A percentile compares a stretch with the other conserved stretches of the same genome.
Evolutionary conservation across 2,329 filamentous ascomycete genomes (phyloP).

Genomic region (Sphaerulina populicola): DNA sequence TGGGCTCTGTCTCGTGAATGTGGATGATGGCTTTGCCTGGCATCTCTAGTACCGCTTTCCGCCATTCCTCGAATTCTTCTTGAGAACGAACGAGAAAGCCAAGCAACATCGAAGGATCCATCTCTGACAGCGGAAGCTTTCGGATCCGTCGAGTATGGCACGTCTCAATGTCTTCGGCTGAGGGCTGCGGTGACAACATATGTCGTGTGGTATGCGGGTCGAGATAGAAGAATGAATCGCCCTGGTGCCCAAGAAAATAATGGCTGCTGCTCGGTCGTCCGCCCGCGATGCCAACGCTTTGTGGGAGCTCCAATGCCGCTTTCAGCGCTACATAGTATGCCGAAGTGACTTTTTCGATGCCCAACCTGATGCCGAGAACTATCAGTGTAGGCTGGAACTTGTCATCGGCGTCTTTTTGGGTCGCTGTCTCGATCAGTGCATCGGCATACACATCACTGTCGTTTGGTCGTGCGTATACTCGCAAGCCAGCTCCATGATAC

Average conservation of each 20-base stretch:
- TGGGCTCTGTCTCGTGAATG: conserved; percentile 64
- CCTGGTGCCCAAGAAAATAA: conserved; percentile 66
- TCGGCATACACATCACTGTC: conserved; percentile 91
- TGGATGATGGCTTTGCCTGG: conserved; percentile 78
- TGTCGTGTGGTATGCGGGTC: conserved; percentile 84
- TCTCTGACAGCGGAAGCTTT: conserved; percentile 74
- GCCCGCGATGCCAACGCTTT: conserved; percentile 92
- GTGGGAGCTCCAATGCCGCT: conserved; percentile 71
- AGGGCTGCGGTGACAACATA: conserved; percentile 54
- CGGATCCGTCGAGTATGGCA: conserved; percentile 83
- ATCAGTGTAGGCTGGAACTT: conserved; percentile 77
- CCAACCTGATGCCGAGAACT: conserved; percentile 77
- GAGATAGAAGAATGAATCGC: conserved; percentile 80
- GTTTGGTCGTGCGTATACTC: conserved; percentile 83
- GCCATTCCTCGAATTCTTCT: conserved; percentile 78
- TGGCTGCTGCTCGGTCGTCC: conserved; percentile 86
- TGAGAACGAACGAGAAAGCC: conserved; percentile 80
- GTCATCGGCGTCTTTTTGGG: conserved; percentile 50
- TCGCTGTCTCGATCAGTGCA: conserved; percentile 67
- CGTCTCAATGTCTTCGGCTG: conserved; percentile 63
- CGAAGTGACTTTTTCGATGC: conserved; percentile 87
- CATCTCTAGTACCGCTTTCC: conserved; percentile 42
- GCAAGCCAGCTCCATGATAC: conserved; percentile 53
- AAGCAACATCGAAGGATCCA: conserved; percentile 97
- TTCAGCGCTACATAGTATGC: conserved; percentile 95